Percentiles rank a stretch among this genome's conserved stretches.
These are phyloP conservation scores for Smittium culicis DNA, from an alignment of 371 early-diverging fungal genomes.

Conservation along the genomic window DNA sequence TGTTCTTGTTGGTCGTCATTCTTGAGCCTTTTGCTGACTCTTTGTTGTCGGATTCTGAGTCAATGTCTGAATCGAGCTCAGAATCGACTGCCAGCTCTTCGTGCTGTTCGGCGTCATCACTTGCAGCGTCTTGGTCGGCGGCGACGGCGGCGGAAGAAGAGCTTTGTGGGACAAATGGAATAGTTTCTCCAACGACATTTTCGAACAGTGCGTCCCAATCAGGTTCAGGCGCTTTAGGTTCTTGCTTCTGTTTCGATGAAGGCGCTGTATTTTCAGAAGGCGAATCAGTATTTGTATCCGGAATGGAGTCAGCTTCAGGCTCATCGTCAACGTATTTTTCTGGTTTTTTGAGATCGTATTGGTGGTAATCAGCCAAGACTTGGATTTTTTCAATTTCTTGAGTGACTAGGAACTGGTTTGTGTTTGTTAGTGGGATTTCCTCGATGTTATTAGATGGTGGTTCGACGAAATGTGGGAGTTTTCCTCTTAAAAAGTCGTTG, in stretches of 20 bases:
- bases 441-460: conserved; percentile 51
- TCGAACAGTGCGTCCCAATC: conserved; percentile 86
- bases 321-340: too few species aligned
- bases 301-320: too few species aligned
- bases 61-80: conserved; percentile 14
- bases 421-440: too few species aligned
- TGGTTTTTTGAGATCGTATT: too few species aligned
- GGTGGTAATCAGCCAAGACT: too few species aligned
- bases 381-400: too few species aligned
- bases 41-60: conserved; percentile 25
- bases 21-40: conserved; percentile 43
- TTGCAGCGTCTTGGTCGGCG: conserved; percentile 2
- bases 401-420: too few species aligned
- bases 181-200: conserved; percentile 58
- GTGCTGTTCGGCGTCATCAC: conserved; percentile 3
- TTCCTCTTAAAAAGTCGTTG: conserved; percentile 98
- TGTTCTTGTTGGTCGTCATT: conserved; percentile 69
- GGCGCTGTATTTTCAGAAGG: too few species aligned
- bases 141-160: neutral
- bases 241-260: too few species aligned
- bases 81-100: conserved; percentile 27
- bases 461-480: conserved; percentile 87
- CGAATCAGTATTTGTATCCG: too few species aligned
- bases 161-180: conserved; percentile 31
- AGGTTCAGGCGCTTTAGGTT: conserved; percentile 27